phyloP scores from a whole-genome alignment of 1,284 basidiomycete genomes.

The Inonotus hispidus region DNA sequence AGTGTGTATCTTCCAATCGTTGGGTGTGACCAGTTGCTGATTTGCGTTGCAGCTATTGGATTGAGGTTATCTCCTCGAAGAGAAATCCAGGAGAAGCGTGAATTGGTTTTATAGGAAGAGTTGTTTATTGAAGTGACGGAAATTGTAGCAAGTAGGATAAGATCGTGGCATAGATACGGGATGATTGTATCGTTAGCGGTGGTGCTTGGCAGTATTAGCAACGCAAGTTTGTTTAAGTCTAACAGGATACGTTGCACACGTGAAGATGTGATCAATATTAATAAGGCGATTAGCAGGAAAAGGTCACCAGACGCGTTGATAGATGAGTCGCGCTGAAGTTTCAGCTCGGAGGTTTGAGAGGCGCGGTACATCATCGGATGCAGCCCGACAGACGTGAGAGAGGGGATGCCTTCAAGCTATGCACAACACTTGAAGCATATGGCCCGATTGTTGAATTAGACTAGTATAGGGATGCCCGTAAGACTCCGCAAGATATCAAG shows the following conservation, averaged over 20 bases:
- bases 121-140: not conserved
- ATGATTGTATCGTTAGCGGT: not conserved
- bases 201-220: not conserved
- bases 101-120: not conserved
- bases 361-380: not conserved
- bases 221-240: too few species aligned
- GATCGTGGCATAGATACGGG: not conserved
- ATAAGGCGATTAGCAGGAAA: not conserved
- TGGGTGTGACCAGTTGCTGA: not conserved
- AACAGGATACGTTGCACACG: too few species aligned
- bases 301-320: not conserved
- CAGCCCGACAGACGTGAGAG: not conserved
- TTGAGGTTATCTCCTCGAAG: conserved; percentile 36
- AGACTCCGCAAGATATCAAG: not conserved
- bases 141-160: not conserved
- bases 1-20: conserved; percentile 34
- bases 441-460: not conserved
- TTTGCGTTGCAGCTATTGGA: conserved; percentile 36
- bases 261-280: too few species aligned
- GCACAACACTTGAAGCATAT: not conserved
- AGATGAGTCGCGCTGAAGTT: not conserved
- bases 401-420: not conserved
- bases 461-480: not conserved
- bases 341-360: not conserved
- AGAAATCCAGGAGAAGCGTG: conserved; percentile 4